Base-by-base conservation (phyloP, 1,284 basidiomycete genomes). In the Austroboletus niveus region DNA sequence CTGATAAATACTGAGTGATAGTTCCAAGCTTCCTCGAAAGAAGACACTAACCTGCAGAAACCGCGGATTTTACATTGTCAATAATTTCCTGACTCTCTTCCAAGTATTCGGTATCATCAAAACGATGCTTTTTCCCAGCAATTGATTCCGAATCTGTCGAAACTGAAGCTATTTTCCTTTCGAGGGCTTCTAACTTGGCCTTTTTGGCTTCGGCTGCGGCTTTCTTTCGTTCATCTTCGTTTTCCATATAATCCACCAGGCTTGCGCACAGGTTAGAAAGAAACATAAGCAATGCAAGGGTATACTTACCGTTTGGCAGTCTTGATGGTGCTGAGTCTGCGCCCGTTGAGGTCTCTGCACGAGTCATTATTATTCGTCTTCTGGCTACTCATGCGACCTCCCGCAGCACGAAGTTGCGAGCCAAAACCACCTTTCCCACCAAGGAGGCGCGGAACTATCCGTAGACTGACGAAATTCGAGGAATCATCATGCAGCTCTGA, bases 361-460 rank as follows among this genome's bases (percentile, higher is more conserved):
- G 91, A 92, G 69, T 98, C 95, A 61, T 94, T 94, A 73, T 98
- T 98, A 65, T 79, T 92, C 36, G 90, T 92, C 78, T 95, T 96
- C 75, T 94, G 87, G 60, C 88, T 90, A 63, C 91, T 94, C 97
- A 99, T 99, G 40, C 95, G 84, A 9, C 96, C 96, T 59, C 96
- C 96, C 20, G 95, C 94, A 0, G 97, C 96, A 66, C 96, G 84
- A 57, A 99, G 79, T 77, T 98, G 94, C 24, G 89, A 91, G 8
- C 97, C 96, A 66, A 99, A 99, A 47, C 96, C 96, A 65, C 97
- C 96, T 72, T 99, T 99, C 44, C 97, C 97, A 54, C 96, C 96
- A 10, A 78, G 77, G 10, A 96, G 68, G 31, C 87, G 75, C 0
- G 88, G 87, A 1, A 79, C 72, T n/a, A 92, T 73, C 0, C 88